These are phyloP conservation scores for Podospora conica DNA, from an alignment of 495 filamentous ascomycete genomes.

Conservation along the genomic window DNA sequence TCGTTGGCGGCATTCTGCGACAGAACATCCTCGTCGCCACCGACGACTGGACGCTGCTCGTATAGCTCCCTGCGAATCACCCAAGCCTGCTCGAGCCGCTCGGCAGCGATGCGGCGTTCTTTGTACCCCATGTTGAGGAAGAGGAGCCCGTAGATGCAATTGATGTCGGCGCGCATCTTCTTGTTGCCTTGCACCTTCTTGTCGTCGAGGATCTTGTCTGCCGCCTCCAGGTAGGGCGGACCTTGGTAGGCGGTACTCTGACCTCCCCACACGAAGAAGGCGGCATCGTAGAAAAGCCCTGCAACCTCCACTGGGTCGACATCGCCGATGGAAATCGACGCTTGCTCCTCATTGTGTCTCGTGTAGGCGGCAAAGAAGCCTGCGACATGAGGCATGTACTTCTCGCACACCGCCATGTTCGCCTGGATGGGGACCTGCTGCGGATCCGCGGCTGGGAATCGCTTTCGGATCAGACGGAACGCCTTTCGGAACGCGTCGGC, in stretches of 20 bases:
- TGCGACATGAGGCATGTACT: slow-evolving; percentile 17
- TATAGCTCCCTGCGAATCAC: slow-evolving; percentile 1
- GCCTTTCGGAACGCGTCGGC: slow-evolving; percentile 6
- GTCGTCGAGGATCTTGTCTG: slow-evolving; percentile 13
- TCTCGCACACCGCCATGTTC: slow-evolving; percentile 10
- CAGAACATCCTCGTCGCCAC: slow-evolving; percentile 14
- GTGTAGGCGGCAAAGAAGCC: slow-evolving; percentile 9
- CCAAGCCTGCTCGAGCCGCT: slow-evolving; percentile 10
- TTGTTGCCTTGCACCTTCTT: slow-evolving; percentile 6
- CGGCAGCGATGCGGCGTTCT: neutral
- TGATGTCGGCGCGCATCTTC: slow-evolving; percentile 21
- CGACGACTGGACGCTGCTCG: neutral
- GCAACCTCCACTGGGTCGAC: slow-evolving; percentile 15
- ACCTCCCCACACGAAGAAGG: slow-evolving; percentile 21
- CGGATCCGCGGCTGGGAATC: neutral
- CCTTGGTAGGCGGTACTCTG: slow-evolving; percentile 16
- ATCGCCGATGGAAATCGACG: neutral
- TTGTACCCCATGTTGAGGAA: slow-evolving; percentile 15
- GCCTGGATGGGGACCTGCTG: slow-evolving; percentile 17
- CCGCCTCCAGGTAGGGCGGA: slow-evolving; percentile 17
- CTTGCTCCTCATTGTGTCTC: neutral
- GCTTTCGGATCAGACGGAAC: slow-evolving; percentile 6
- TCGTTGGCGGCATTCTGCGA: slow-evolving; percentile 21
- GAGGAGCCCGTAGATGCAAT: slow-evolving; percentile 19
- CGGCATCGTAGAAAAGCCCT: slow-evolving; percentile 24